These are phyloP conservation scores for Phialemonium atrogriseum DNA, from an alignment of 2,329 filamentous ascomycete species.

Conservation along the genomic window DNA sequence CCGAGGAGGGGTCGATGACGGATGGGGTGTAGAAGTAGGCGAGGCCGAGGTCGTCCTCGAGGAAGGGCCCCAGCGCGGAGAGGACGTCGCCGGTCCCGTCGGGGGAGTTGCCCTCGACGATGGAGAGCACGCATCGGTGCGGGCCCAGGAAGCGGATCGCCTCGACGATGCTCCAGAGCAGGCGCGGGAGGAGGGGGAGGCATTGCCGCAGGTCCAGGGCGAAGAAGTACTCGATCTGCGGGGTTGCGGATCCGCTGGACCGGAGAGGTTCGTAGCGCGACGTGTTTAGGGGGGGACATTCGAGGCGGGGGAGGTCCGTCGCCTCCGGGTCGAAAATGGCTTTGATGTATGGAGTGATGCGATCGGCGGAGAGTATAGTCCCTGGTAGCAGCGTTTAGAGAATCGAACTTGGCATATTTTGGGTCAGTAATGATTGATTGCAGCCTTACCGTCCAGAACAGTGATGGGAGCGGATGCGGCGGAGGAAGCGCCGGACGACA, in stretches of 20 bases:
- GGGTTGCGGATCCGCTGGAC: background rate
- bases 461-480: background rate
- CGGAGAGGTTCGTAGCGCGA: conserved; percentile 8
- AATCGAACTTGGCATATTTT: no score
- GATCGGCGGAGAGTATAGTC: conserved; percentile 1
- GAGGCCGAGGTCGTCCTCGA: conserved; percentile 31
- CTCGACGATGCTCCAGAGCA: conserved; percentile 44
- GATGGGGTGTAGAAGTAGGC: conserved; percentile 30
- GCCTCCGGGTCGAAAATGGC: conserved; percentile 7
- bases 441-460: background rate
- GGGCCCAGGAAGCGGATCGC: conserved; percentile 40
- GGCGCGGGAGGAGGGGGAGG: conserved; percentile 34
- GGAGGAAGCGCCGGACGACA: no score
- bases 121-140: conserved; percentile 40
- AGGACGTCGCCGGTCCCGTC: conserved; percentile 47
- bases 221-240: conserved; percentile 34
- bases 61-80: conserved; percentile 24
- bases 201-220: conserved; percentile 42
- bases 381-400: background rate
- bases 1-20: no score
- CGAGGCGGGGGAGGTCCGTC: conserved; percentile 7
- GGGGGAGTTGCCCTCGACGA: conserved; percentile 46
- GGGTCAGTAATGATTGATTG: no score
- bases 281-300: conserved; percentile 5
- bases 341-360: conserved; percentile 5